Conservation (phyloP, 495 filamentous ascomycete species). For the Aeminium ludgeri region DNA sequence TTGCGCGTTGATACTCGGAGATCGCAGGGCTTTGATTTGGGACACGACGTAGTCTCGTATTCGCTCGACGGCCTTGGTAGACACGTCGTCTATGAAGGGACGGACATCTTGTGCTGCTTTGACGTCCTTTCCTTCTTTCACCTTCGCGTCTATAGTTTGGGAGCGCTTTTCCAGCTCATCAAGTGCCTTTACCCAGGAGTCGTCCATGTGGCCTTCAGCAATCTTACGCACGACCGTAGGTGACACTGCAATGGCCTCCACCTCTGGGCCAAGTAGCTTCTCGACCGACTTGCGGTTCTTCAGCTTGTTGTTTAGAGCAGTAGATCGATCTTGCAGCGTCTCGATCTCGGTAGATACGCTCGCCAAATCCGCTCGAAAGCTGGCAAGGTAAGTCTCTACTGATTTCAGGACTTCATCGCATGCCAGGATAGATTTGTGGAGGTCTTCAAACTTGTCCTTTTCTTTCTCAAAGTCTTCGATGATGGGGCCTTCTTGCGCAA, state of each 20-base stretch:
- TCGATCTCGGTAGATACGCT: conserved; percentile 90
- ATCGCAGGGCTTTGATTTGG: conserved; percentile 80
- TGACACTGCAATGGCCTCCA: conserved; percentile 80
- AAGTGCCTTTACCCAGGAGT: conserved; percentile 70
- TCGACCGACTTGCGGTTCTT: conserved; percentile 83
- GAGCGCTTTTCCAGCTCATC: conserved; percentile 70
- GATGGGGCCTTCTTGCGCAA: too few species aligned
- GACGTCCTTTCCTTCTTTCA: conserved; percentile 40
- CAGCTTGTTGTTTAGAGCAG: conserved; percentile 65
- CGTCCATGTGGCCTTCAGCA: conserved; percentile 75
- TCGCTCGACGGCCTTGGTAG: conserved; percentile 77
- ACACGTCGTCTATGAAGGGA: conserved; percentile 67
- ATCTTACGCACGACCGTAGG: conserved; percentile 68
- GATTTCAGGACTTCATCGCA: conserved; percentile 90
- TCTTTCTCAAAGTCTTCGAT: conserved; percentile 79
- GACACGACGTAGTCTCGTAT: conserved; percentile 87
- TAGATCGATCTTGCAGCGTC: conserved; percentile 70
- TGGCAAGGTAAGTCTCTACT: conserved; percentile 78
- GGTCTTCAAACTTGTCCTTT: conserved; percentile 74
- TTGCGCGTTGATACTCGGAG: conserved; percentile 90
- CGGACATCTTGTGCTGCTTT: conserved; percentile 70
- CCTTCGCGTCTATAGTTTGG: conserved; percentile 48
- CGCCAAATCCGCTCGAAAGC: conserved; percentile 82
- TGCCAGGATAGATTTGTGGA: conserved; percentile 72
- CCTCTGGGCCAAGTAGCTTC: conserved; percentile 68